Evolutionary conservation across 2,329 filamentous ascomycete species (phyloP).

Genomic region (Colletotrichum sp.): DNA sequence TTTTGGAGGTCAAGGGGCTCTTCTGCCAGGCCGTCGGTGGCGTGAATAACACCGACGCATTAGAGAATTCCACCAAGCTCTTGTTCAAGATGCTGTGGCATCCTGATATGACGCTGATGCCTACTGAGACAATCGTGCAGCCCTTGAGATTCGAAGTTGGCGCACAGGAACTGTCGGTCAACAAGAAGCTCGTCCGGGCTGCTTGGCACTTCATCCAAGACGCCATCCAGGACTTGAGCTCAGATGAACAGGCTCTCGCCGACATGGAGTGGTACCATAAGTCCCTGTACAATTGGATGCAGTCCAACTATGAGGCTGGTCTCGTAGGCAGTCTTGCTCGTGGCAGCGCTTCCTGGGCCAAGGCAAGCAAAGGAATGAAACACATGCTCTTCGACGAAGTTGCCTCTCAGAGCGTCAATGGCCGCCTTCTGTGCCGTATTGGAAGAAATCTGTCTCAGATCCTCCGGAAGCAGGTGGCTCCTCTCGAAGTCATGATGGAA

Average conservation of each 20-base stretch:
- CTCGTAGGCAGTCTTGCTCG: not conserved
- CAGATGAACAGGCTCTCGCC: not conserved
- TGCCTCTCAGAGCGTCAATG: not conserved
- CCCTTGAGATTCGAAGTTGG: not conserved
- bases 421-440: not conserved
- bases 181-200: not conserved
- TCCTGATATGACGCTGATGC: constrained; percentile 6
- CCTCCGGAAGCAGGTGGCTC: not conserved
- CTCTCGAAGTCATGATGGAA: constrained; percentile 19
- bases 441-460: not conserved
- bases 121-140: not conserved
- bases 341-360: not conserved
- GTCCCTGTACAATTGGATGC: constrained; percentile 5
- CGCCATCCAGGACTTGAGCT: not conserved
- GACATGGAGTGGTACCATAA: constrained; percentile 13
- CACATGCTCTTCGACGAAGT: constrained; percentile 16
- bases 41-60: too few species aligned
- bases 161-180: not conserved
- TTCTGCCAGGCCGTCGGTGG: not conserved
- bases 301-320: not conserved
- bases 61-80: not conserved
- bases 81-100: constrained; percentile 12
- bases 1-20: not conserved
- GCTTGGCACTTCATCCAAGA: constrained; percentile 7
- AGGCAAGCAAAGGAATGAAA: not conserved